phyloP scores from a whole-genome alignment of 495 filamentous ascomycete genomes.

The Corynascus novoguineensis region DNA sequence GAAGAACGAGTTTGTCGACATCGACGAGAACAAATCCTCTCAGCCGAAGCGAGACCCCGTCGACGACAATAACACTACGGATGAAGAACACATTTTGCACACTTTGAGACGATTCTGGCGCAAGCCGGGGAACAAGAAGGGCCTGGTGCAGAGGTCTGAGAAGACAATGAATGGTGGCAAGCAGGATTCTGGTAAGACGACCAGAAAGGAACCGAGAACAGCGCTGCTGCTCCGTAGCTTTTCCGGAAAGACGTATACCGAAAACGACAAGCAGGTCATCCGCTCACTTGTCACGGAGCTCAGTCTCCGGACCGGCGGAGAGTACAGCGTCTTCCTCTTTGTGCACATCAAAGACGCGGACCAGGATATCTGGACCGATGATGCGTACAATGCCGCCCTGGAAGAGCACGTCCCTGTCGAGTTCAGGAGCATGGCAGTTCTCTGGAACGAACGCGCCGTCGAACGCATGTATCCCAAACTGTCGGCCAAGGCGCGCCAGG shows the following conservation, averaged over 20 bases:
- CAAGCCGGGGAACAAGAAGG: not conserved
- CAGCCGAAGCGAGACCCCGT: slow-evolving; percentile 4
- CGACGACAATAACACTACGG: not conserved
- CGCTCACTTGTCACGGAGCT: slow-evolving; percentile 71
- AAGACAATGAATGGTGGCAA: not conserved
- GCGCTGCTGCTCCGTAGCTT: slow-evolving; percentile 67
- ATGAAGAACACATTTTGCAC: not conserved
- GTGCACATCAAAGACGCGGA: slow-evolving; percentile 61
- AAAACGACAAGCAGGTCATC: slow-evolving; percentile 64
- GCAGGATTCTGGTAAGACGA: slow-evolving; percentile 7
- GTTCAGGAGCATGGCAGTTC: slow-evolving; percentile 59
- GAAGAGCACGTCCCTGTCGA: slow-evolving; percentile 55
- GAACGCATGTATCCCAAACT: slow-evolving; percentile 54
- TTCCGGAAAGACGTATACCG: slow-evolving; percentile 61
- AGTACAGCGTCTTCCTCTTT: slow-evolving; percentile 72
- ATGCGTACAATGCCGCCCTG: slow-evolving; percentile 50
- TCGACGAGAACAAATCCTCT: not conserved
- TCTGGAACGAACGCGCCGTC: slow-evolving; percentile 60
- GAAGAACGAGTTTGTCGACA: slow-evolving; percentile 28
- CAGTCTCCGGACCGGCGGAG: slow-evolving; percentile 63
- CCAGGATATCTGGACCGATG: slow-evolving; percentile 50
- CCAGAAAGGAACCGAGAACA: slow-evolving; percentile 47
- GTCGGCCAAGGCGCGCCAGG: slow-evolving; percentile 32
- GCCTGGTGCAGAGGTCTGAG: not conserved
- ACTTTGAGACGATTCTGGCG: slow-evolving; percentile 12